A percentile compares a stretch with the other conserved stretches of the same genome.
Evolutionary conservation across 495 filamentous ascomycete species (phyloP).

Genomic region (Tuber microsphaerosporum): DNA sequence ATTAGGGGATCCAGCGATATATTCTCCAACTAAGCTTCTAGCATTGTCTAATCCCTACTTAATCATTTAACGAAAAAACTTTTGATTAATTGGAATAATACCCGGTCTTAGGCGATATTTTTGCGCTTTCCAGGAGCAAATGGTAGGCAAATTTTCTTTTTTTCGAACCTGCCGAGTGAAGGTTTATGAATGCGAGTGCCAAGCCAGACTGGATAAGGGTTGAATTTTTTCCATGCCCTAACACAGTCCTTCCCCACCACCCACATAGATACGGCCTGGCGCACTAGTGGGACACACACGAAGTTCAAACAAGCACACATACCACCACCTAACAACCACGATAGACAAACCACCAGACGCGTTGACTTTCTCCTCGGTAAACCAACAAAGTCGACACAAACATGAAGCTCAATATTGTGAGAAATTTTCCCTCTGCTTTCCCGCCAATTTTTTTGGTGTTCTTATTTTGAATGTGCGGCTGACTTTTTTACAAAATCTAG

Average conservation of each 20-base stretch:
- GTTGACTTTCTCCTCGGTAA: slow-evolving; percentile 36
- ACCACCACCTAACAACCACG: slow-evolving; percentile 27
- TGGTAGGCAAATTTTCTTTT: not conserved
- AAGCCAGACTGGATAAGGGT: slow-evolving; percentile 9
- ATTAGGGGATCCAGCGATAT: not conserved
- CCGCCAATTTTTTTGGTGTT: not conserved
- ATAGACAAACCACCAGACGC: slow-evolving; percentile 21
- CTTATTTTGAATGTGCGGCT: slow-evolving; percentile 13
- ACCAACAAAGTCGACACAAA: slow-evolving; percentile 37
- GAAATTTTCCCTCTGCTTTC: slow-evolving; percentile 13
- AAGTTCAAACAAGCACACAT: slow-evolving; percentile 23
- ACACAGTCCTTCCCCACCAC: slow-evolving; percentile 26
- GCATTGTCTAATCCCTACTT: not conserved
- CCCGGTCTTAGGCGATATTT: not conserved
- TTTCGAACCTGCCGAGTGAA: not conserved
- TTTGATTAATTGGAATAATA: not conserved
- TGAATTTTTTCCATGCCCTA: slow-evolving; percentile 13
- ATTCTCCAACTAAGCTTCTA: not conserved
- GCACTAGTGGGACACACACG: slow-evolving; percentile 16
- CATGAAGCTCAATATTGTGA: slow-evolving; percentile 42
- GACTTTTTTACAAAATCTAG: slow-evolving; percentile 25
- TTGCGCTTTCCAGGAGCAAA: not conserved
- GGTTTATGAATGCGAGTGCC: not conserved
- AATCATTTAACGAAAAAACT: not conserved
- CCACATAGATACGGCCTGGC: slow-evolving; percentile 17